Evolutionary conservation across 345 rosid genomes (phyloP).

Genomic region (Excoecaria agallocha): DNA sequence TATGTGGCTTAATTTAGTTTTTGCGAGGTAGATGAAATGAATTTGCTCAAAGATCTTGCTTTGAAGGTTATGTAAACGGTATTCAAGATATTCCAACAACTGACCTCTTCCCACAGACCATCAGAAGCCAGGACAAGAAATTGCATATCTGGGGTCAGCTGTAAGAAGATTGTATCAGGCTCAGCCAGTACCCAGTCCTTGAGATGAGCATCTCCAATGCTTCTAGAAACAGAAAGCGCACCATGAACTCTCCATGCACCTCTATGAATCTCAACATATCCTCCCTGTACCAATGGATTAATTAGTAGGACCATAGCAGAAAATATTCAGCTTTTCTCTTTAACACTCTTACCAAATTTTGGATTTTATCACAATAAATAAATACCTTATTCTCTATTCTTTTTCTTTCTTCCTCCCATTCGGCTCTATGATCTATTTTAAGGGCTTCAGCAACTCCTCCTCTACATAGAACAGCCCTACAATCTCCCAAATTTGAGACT

Average conservation of each 20-base stretch:
- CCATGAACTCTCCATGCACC: conserved; percentile 93
- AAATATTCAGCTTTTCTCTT: conserved; percentile 6
- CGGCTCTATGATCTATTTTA: conserved; percentile 66
- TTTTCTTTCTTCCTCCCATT: conserved; percentile 52
- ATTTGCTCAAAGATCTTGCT: not conserved
- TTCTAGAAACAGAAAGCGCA: conserved; percentile 64
- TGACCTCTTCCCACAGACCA: conserved; percentile 77
- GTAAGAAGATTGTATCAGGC: conserved; percentile 54
- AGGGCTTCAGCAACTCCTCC: conserved; percentile 71
- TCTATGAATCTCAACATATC: conserved; percentile 63
- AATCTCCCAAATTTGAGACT: conserved; percentile 75
- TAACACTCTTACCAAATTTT: not conserved
- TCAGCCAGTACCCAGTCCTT: conserved; percentile 81
- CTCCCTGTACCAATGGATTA: conserved; percentile 46
- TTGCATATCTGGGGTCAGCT: conserved; percentile 55
- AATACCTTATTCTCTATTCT: conserved; percentile 55
- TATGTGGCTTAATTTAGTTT: not conserved
- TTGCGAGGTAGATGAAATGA: not conserved
- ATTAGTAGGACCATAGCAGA: not conserved
- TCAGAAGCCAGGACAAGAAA: conserved; percentile 82
- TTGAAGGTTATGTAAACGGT: not conserved
- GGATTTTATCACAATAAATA: not conserved
- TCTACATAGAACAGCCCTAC: conserved; percentile 73
- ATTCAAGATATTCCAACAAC: not conserved
- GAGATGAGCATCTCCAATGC: conserved; percentile 81